Evolutionary conservation across 495 filamentous ascomycete species (phyloP).

Genomic region (Hypoxylon fuscum): DNA sequence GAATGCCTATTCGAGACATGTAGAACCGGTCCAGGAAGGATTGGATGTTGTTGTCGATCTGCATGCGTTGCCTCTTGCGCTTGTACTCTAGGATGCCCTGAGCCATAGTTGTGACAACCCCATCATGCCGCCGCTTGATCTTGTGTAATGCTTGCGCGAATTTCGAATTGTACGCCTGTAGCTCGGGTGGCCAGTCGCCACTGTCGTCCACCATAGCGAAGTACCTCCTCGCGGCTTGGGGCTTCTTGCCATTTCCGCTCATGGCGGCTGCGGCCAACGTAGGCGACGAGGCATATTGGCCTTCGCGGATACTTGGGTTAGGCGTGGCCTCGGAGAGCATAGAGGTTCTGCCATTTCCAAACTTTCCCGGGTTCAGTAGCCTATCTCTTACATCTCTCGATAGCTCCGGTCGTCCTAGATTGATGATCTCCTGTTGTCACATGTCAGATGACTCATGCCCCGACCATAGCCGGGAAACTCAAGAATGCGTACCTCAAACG

Average conservation of each 20-base stretch:
- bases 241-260: slow-evolving; percentile 59
- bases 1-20: slow-evolving; percentile 99
- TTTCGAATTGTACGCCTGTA: slow-evolving; percentile 90
- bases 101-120: slow-evolving; percentile 93
- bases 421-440: slow-evolving; percentile 82
- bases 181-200: slow-evolving; percentile 91
- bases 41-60: slow-evolving; percentile 97
- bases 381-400: slow-evolving; percentile 79
- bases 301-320: slow-evolving; percentile 88
- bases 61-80: slow-evolving; percentile 93
- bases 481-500: slow-evolving; percentile 83
- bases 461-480: slow-evolving; percentile 5
- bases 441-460: slow-evolving; percentile 45
- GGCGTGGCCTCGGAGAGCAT: slow-evolving; percentile 81
- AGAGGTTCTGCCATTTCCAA: slow-evolving; percentile 62
- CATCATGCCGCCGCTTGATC: slow-evolving; percentile 95
- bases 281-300: slow-evolving; percentile 84
- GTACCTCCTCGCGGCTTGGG: slow-evolving; percentile 73
- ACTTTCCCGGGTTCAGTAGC: slow-evolving; percentile 75
- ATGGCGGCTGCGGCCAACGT: slow-evolving; percentile 58
- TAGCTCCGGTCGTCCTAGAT: slow-evolving; percentile 78
- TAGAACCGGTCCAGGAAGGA: slow-evolving; percentile 98
- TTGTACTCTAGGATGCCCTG: slow-evolving; percentile 99
- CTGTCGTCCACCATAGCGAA: slow-evolving; percentile 90
- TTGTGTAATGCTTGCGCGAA: slow-evolving; percentile 85